Evolutionary conservation across 2,329 filamentous ascomycete species (phyloP).

Genomic region (Scytalidium lignicola): DNA sequence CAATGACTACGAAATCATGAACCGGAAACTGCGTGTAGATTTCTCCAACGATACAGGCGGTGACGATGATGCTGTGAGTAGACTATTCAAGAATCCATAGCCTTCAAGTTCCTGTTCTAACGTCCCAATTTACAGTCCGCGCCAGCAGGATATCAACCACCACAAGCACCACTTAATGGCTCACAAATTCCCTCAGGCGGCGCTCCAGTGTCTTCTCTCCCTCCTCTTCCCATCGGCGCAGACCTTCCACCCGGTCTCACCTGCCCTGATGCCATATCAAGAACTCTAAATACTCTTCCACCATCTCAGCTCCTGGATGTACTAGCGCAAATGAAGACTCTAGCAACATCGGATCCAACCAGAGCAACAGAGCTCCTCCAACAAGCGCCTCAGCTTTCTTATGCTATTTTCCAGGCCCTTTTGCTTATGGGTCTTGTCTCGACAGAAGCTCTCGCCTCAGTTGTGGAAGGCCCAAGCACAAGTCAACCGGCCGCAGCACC

Average conservation of each 20-base stretch:
- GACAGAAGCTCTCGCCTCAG: conserved; percentile 72
- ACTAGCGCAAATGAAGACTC: conserved; percentile 86
- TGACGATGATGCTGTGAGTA: conserved; percentile 48
- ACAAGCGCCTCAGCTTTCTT: conserved; percentile 86
- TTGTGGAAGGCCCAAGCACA: conserved; percentile 57
- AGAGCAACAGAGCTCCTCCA: conserved; percentile 82
- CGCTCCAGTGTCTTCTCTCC: conserved; percentile 49
- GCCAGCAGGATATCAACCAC: conserved; percentile 30
- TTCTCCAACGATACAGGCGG: conserved; percentile 79
- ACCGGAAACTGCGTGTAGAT: conserved; percentile 87
- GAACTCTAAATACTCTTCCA: conserved; percentile 80
- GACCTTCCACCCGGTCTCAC: conserved; percentile 79
- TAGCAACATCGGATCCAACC: conserved; percentile 75
- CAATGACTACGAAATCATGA: conserved; percentile 94
- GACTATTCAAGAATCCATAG: neutral
- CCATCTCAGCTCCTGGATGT: conserved; percentile 89
- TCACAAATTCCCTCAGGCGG: conserved; percentile 29
- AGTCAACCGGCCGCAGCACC: conserved; percentile 39
- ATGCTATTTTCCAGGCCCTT: conserved; percentile 91
- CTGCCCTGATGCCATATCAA: conserved; percentile 86
- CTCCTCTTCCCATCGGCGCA: conserved; percentile 76
- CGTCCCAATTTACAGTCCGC: conserved; percentile 17
- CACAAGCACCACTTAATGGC: conserved; percentile 21
- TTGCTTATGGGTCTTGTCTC: conserved; percentile 91
- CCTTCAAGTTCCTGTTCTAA: conserved; percentile 4